phyloP scores from a whole-genome alignment of 2,329 filamentous ascomycete species.

The Trichoderma oligosporum region DNA sequence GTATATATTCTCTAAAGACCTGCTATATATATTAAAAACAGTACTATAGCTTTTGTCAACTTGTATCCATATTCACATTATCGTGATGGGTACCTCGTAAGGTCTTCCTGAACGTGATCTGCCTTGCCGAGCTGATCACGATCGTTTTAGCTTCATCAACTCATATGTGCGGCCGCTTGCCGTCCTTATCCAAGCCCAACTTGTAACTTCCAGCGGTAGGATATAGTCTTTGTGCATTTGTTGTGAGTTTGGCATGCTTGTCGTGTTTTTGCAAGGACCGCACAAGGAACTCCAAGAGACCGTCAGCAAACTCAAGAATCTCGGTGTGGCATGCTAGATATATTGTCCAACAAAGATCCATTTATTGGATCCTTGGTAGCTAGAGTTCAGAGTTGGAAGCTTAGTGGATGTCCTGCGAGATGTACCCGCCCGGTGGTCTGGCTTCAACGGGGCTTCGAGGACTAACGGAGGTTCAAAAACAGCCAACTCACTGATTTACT shows the following conservation, averaged over 20 bases:
- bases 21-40: no score
- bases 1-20: no score
- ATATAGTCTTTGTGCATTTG: background rate
- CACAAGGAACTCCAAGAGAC: slow-evolving; percentile 1
- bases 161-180: background rate
- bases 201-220: background rate
- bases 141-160: slow-evolving; percentile 2
- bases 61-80: no score
- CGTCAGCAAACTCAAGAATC: slow-evolving; percentile 1
- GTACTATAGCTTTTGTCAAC: no score
- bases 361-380: no score
- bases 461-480: no score
- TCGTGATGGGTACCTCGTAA: background rate
- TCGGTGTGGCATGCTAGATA: background rate
- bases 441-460: no score
- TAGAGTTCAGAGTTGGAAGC: no score
- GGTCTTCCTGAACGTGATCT: background rate
- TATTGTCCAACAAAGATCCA: no score
- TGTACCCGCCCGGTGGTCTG: no score
- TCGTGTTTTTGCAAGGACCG: background rate
- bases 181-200: background rate
- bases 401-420: no score
- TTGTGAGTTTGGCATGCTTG: background rate
- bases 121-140: background rate
- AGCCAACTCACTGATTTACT: no score